These are phyloP conservation scores for Pholiota adiposa DNA, from an alignment of 1,284 basidiomycete species.

Conservation along the genomic window DNA sequence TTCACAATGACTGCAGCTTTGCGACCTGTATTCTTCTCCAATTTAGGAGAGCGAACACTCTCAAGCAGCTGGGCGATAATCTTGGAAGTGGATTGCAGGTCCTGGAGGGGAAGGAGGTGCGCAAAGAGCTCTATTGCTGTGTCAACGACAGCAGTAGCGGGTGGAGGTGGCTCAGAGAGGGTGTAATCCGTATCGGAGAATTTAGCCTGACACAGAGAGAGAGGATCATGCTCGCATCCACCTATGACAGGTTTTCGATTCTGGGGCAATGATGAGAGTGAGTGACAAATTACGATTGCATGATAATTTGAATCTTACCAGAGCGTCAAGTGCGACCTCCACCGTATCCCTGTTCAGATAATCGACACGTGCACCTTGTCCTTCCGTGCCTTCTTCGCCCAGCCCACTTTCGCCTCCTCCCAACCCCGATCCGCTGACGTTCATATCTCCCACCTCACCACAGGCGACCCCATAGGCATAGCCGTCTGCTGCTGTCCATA, in stretches of 20 bases:
- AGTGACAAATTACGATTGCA: too few relatives aligned
- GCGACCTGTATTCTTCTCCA: constrained; percentile 90
- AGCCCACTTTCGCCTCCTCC: constrained; percentile 22
- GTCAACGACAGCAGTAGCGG: constrained; percentile 87
- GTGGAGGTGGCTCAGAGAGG: constrained; percentile 70
- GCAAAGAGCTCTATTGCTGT: constrained; percentile 89
- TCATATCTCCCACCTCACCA: constrained; percentile 55
- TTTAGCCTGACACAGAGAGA: constrained; percentile 69
- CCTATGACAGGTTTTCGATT: constrained; percentile 81
- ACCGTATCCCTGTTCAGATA: constrained; percentile 79
- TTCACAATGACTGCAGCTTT: constrained; percentile 89
- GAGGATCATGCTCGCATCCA: constrained; percentile 86
- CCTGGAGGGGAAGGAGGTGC: constrained; percentile 80
- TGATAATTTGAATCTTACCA: constrained; percentile 69
- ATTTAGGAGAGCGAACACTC: constrained; percentile 73
- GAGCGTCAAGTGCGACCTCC: constrained; percentile 75
- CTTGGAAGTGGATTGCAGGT: constrained; percentile 67
- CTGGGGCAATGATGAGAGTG: constrained; percentile 42
- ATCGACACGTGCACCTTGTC: constrained; percentile 48
- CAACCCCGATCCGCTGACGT: constrained; percentile 32
- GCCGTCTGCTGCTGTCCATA: constrained; percentile 90
- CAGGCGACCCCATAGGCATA: constrained; percentile 94
- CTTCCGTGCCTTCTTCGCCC: constrained; percentile 20
- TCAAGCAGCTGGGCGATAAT: constrained; percentile 76
- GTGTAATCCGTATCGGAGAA: constrained; percentile 46